Base-by-base conservation (phyloP, 179 eudicot genomes). In the Vitellaria paradoxa region DNA sequence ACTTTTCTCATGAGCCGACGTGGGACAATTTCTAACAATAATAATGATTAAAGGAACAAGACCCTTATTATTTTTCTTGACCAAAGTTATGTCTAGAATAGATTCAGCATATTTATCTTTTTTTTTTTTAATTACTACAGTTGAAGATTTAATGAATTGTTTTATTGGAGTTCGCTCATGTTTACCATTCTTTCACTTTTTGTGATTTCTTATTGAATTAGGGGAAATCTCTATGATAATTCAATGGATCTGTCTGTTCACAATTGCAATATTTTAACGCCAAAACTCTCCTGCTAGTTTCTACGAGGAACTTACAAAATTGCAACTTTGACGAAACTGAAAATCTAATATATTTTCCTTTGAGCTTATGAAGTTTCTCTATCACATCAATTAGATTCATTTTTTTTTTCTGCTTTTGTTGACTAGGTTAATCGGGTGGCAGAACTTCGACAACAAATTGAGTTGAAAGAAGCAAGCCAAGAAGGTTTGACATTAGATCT, bases 381-480 rank as follows among this genome's bases (percentile, higher is more conserved):
- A 13, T 75, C 63, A 64, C 77, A 76, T 62, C 9, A 18, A 74
- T 66, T 52, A 30, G 12, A 9, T 73, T 60, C 55, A 53, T 68
- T 42, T 59, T 30, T 13, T 13, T 9, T 20, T 52, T 24, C 26
- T 53, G n/a, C 61, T 65, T 73, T 84, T 24, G 61, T 80, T 63
- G 76, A 78, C 47, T 82, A 95, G 99, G 89, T 84, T 74, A 91
- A 89, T 83, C 87, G 70, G 63, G 83, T 93, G 59, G 91, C 89
- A 63, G 92, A 91, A 78, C 86, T 91, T 63, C 91, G 97, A 78
- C 87, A 83, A 71, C 93, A 88, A 77, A 83, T 88, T 73, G 93
- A 89, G 73, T 67, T 83, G 65, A 93, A 88, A 80, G 97, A 91
- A 86, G 85, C 81, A 73, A 79, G 30, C 81, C 93, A 85, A 77